Conservation (phyloP, 2,329 filamentous ascomycete species). For the Magnaporthiopsis incrustans region DNA sequence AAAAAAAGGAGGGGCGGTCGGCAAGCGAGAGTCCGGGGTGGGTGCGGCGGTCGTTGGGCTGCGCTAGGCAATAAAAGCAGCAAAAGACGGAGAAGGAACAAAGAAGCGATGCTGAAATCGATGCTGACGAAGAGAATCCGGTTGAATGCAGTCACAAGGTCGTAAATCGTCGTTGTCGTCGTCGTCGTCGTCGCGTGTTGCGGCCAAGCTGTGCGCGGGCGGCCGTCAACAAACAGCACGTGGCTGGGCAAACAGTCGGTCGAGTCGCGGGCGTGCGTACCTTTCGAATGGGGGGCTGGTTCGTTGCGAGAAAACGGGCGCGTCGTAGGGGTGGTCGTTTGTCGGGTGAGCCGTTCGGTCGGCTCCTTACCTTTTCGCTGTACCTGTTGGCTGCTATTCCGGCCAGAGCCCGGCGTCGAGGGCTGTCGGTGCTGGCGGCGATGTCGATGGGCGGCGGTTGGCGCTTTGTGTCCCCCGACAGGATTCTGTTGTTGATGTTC, state of each 20-base stretch:
- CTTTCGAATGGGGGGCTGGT: neutral
- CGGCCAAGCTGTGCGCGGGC: neutral
- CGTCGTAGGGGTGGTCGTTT: too few relatives aligned
- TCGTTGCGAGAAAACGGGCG: too few relatives aligned
- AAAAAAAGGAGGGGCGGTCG: slow-evolving; percentile 5
- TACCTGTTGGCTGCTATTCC: slow-evolving; percentile 2
- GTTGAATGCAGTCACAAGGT: neutral
- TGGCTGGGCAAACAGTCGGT: neutral
- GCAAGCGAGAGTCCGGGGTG: neutral
- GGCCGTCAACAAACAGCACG: too few relatives aligned
- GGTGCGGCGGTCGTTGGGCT: slow-evolving; percentile 1
- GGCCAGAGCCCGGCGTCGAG: slow-evolving; percentile 5
- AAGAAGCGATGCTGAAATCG: too few relatives aligned
- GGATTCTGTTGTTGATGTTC: slow-evolving; percentile 9
- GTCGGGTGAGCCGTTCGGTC: too few relatives aligned
- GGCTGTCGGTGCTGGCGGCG: slow-evolving; percentile 5
- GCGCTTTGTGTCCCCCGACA: neutral
- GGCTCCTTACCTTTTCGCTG: neutral
- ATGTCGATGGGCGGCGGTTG: slow-evolving; percentile 6
- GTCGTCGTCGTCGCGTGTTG: neutral
- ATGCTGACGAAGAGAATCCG: neutral
- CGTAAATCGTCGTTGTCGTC: slow-evolving; percentile 1
- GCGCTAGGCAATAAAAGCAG: neutral
- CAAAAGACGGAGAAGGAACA: slow-evolving; percentile 1
- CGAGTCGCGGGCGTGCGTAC: neutral